Evolutionary conservation across 371 early-diverging fungal genomes (phyloP), one percentile per base, ranked within the genome.

Genomic region (Nematocida parisii): DNA sequence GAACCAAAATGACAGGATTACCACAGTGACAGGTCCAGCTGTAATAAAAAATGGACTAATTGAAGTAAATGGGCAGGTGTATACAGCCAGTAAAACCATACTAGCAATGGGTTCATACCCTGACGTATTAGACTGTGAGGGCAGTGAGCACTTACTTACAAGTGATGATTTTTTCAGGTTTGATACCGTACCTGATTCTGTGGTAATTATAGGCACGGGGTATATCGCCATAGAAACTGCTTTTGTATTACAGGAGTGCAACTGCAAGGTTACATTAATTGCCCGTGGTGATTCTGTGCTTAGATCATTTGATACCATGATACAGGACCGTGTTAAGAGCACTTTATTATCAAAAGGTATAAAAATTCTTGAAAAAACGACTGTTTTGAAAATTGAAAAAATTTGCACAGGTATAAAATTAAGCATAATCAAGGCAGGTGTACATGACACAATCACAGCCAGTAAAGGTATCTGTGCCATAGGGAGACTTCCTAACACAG

Each of bases 211-310:
- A 44, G 93, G 85, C 5, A 60, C 75, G 33, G 85, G 90, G 15
- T 93, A 96, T 86, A 96, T 97, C 86, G 96, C 93, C 66, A 88
- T 96, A 58, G 98, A 97, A 86, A 89, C 96, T 27, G 95, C 95
- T 3, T 94, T 95, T 54, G 92, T 97, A 72, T 93, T 96, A 87
- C 88, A 91, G 68, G 87, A 91, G 45, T 88, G 94, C 56, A 95
- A 95, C 20, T 87, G 92, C n/a, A 88, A 94, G 45, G 92, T 92
- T 45, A 91, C 90, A 46, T 88, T 96, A 33, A 91, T 93, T 83
- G 91, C 92, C 50, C 92, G 97, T 72, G 90, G 93, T 47, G 85
- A 89, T 75, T 90, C 91, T 54, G 92, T 95, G 68, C 90, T 96
- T 61, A 90, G 95, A 57, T 84, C 90, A n/a, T 95, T 95, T 86